Evolutionary conservation across 805 yeast species (phyloP).

Genomic region (Sugiyamaella boreocaroliniensis): DNA sequence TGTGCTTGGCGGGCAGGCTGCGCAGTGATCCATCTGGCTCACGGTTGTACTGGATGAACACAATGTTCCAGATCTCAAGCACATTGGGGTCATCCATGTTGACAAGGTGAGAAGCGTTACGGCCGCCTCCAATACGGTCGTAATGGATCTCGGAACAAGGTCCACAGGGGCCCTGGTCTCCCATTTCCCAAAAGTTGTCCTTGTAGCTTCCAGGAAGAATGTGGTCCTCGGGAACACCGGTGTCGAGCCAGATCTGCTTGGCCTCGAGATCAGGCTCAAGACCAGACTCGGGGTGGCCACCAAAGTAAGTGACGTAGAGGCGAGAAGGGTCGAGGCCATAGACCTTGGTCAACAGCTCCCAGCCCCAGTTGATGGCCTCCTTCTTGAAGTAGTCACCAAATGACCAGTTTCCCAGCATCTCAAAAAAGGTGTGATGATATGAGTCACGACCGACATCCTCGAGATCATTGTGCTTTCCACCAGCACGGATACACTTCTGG

Average conservation of each 20-base stretch:
- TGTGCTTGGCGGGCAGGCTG: conserved; percentile 86
- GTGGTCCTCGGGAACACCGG: conserved; percentile 88
- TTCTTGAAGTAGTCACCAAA: conserved; percentile 97
- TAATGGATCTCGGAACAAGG: conserved; percentile 98
- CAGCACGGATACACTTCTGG: conserved; percentile 98
- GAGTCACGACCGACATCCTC: conserved; percentile 98
- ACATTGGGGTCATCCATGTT: conserved; percentile 98
- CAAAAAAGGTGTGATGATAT: conserved; percentile 97
- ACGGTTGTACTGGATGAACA: conserved; percentile 93
- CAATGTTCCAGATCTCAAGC: conserved; percentile 95
- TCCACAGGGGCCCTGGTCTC: conserved; percentile 99
- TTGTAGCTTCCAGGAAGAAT: conserved; percentile 83
- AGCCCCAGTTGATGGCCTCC: conserved; percentile 82
- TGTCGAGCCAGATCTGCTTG: conserved; percentile 72
- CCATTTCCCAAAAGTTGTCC: conserved; percentile 99
- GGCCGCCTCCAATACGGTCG: conserved; percentile 97
- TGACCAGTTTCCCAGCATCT: conserved; percentile 99
- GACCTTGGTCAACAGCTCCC: conserved; percentile 85
- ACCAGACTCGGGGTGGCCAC: conserved; percentile 79
- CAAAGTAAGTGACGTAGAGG: conserved; percentile 92
- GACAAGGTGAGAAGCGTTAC: conserved; percentile 87
- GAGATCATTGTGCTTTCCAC: conserved; percentile 94
- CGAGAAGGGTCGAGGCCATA: conserved; percentile 75
- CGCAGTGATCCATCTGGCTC: conserved; percentile 77
- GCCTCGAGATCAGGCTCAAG: conserved; percentile 93